Evolutionary conservation across 2,329 filamentous ascomycete genomes (phyloP), one percentile per base, ranked within the genome.

Genomic region (Fonsecaea monophora): DNA sequence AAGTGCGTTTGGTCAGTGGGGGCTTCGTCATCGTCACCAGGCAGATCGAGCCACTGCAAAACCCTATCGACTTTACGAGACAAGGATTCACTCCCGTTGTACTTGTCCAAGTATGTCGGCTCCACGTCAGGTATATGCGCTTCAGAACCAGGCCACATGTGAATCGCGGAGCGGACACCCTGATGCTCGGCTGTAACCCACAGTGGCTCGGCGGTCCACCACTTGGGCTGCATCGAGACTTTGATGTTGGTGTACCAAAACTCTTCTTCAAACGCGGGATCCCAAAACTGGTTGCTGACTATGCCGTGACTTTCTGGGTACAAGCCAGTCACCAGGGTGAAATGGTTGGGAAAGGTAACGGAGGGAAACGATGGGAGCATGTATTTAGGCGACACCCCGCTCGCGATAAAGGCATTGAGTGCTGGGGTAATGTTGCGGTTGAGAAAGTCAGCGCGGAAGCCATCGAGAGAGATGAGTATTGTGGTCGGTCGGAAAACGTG

Each of bases 121-220:
- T 94, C 89, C 18, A 89, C 82, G n/a, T 85, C 83, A 12, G 87
- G 84, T 68, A 96, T 90, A 76, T 92, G 89, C 5, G 94, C 94
- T 80, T 99, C 95, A 53, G 92, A 96, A 1, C 95, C 95, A 1
- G 95, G 95, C 95, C 95, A 99, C 95, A 99, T 99, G 77, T 99
- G 95, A 32, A 99, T 88, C 0, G 92, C 95, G 35, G 89, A 88
- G 64, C 87, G 86, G 37, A 96, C 83, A 5, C 90, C 90, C 72
- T 92, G 90, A 65, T 86, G 87, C 81, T 98, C 95, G 4, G 94
- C 94, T 1, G 94, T 96, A 32, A 90, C 90, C 95, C 95, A 99
- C 35, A 99, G 84, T 0, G 95, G 95, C 77, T 98, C 93, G 2
- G 93, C 95, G 48, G 86, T 89, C 94, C 95, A 99, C 94, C 95